Conservation (phyloP, 805 yeast genomes). For the Saccharomyces eubayanus region DNA sequence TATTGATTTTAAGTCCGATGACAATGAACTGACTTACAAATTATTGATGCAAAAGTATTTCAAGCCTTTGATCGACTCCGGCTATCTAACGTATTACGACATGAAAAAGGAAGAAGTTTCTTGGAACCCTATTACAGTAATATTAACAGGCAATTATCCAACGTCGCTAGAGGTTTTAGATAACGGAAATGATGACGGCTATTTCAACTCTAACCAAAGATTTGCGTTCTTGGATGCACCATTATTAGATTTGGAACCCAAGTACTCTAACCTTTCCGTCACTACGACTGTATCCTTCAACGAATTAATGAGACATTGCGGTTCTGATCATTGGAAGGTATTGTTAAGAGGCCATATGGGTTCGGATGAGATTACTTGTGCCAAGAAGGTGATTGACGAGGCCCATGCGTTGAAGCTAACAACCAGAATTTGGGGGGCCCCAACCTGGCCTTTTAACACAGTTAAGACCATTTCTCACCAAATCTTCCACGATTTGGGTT, state of each 20-base stretch:
- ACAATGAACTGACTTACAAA: slow-evolving; percentile 35
- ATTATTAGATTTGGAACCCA: slow-evolving; percentile 24
- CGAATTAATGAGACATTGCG: slow-evolving; percentile 14
- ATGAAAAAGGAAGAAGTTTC: slow-evolving; percentile 26
- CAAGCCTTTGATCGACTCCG: slow-evolving; percentile 38
- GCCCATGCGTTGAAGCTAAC: slow-evolving; percentile 47
- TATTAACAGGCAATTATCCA: slow-evolving; percentile 63
- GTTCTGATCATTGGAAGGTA: slow-evolving; percentile 3
- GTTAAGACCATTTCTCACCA: slow-evolving; percentile 44
- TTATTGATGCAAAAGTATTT: slow-evolving; percentile 38
- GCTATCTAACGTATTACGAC: slow-evolving; percentile 46
- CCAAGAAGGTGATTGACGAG: slow-evolving; percentile 20
- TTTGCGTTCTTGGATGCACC: slow-evolving; percentile 43
- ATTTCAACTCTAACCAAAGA: slow-evolving; percentile 18
- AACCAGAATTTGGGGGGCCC: slow-evolving; percentile 66
- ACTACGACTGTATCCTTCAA: slow-evolving; percentile 40
- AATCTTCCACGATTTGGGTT: slow-evolving; percentile 36
- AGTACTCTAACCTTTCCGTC: slow-evolving; percentile 17
- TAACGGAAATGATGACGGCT: slow-evolving; percentile 8
- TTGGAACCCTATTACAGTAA: slow-evolving; percentile 51
- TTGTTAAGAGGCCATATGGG: slow-evolving; percentile 8
- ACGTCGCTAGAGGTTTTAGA: slow-evolving; percentile 8
- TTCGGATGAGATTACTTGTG: slow-evolving; percentile 13
- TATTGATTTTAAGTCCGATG: slow-evolving; percentile 56
- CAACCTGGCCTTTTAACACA: slow-evolving; percentile 50